A percentile compares a stretch with the other conserved stretches of the same genome.
These are phyloP conservation scores for Lentinula sp. DNA, from an alignment of 768 basidiomycete species.

Conservation along the genomic window DNA sequence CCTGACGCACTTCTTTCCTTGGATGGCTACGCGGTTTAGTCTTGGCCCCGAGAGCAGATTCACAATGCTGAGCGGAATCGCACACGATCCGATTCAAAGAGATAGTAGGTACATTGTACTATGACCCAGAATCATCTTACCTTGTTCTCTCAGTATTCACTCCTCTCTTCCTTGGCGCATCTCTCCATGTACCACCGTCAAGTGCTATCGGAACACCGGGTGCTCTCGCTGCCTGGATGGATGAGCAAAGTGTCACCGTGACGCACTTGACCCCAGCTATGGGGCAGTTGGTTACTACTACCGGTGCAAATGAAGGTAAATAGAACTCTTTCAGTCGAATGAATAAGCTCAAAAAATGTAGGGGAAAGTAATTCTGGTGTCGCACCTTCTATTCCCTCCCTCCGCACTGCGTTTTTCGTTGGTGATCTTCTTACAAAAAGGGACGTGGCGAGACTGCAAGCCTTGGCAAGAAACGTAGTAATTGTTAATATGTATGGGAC, in stretches of 20 bases:
- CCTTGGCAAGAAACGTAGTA: conserved; percentile 84
- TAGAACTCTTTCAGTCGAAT: background rate
- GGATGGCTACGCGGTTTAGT: conserved; percentile 91
- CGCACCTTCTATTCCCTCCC: conserved; percentile 83
- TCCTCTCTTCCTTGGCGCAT: conserved; percentile 93
- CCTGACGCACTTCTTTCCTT: conserved; percentile 98
- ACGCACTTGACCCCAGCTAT: conserved; percentile 98
- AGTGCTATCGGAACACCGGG: conserved; percentile 98
- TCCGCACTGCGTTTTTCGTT: conserved; percentile 93
- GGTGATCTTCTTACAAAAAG: conserved; percentile 99
- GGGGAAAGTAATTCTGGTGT: conserved; percentile 36
- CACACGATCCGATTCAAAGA: conserved; percentile 97
- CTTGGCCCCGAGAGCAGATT: conserved; percentile 74
- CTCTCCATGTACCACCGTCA: conserved; percentile 91
- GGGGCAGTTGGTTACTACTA: conserved; percentile 85
- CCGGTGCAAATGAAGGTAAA: background rate
- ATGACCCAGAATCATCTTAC: background rate
- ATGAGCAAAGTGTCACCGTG: conserved; percentile 81
- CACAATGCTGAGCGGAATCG: conserved; percentile 98
- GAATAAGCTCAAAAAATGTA: background rate
- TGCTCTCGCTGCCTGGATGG: conserved; percentile 98
- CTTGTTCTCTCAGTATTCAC: conserved; percentile 74
- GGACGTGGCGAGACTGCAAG: conserved; percentile 90
- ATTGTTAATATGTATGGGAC: conserved; percentile 99
- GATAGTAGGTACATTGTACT: conserved; percentile 69